These are phyloP conservation scores for Suillus plorans DNA, from an alignment of 768 basidiomycete species.

Conservation along the genomic window DNA sequence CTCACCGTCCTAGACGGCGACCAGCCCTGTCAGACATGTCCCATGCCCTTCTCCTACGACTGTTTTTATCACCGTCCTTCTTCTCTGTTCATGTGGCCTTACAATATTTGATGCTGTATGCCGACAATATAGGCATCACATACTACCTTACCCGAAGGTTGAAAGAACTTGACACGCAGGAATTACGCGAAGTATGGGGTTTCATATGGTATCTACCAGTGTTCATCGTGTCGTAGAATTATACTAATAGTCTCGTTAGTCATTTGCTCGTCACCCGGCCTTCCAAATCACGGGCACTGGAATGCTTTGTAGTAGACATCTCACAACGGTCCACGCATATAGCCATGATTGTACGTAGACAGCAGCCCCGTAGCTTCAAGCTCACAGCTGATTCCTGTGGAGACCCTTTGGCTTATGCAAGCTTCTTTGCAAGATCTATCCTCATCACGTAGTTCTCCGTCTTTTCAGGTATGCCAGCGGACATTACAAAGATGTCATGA, in stretches of 20 bases:
- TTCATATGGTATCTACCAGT: conserved; percentile 68
- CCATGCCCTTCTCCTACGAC: conserved; percentile 85
- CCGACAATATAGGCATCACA: conserved; percentile 88
- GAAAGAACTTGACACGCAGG: conserved; percentile 60
- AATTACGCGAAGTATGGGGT: conserved; percentile 85
- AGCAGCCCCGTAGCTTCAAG: conserved; percentile 16
- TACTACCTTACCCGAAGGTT: conserved; percentile 85
- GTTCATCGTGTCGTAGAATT: conserved; percentile 5
- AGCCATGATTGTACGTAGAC: conserved; percentile 82
- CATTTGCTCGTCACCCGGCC: conserved; percentile 94
- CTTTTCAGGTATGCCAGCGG: conserved; percentile 90
- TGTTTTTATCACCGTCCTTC: conserved; percentile 90
- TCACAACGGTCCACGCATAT: conserved; percentile 92
- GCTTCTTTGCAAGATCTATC: conserved; percentile 83
- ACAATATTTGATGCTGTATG: conserved; percentile 77
- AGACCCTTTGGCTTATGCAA: conserved; percentile 99
- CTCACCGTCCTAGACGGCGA: conserved; percentile 15
- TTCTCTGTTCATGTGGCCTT: conserved; percentile 95
- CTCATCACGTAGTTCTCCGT: conserved; percentile 52
- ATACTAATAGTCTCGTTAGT: conserved; percentile 42
- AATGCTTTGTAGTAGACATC: conserved; percentile 88
- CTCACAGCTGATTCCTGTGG: conserved; percentile 10
- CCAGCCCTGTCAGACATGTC: conserved; percentile 42
- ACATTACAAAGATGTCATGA: conserved; percentile 90
- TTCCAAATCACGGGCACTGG: conserved; percentile 87